Base-by-base conservation (phyloP, 345 rosid species). In the Boechera divaricarpa region DNA sequence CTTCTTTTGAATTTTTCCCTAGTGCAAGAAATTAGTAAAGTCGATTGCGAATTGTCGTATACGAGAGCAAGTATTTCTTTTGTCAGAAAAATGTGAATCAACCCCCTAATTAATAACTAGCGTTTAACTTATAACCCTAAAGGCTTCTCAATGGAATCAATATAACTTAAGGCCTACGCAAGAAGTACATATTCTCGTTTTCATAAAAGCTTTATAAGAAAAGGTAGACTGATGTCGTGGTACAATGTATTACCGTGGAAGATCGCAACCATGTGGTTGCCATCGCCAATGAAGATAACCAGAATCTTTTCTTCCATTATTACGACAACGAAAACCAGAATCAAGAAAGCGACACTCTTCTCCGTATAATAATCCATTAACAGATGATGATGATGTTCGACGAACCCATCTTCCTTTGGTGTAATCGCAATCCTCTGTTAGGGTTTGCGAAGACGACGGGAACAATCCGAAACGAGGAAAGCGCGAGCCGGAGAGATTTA, bases 281-380 rank as follows among this genome's bases (percentile, higher is more conserved):
- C 99, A 95, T 63, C 92, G 85, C 99, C 98, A 92, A 41, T 85
- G 85, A 16, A 73, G 92, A 81, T 80, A 92, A 72, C 78, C 90
- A 0, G 69, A 71, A 44, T 92, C 94, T 21, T 71, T 79, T 75
- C 99, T 86, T 21, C 99, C 98, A 3, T 84, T 85, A 8, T 53
- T 56, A 1, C 39, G 86, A 63, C 98, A 92, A 4, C 84, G 90
- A 71, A 95, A 92, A 5, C 98, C 99, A 0, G 89, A 87, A 73
- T 92, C 96, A 32, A 92, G 94, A 77, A 94, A 94, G 8, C 83
- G 88, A 87, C 96, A 95, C 39, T 73, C 80, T 42, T 95, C 97
- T 2, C 71, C 63, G 38, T 95, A 88, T 5, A 80, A 52, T 16
- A 42, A 52, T 6, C 75, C 63, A 24, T 36, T 4, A 29, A 2